phyloP scores from a whole-genome alignment of 1,139 yeast genomes.

The Arxiozyma bovina region DNA sequence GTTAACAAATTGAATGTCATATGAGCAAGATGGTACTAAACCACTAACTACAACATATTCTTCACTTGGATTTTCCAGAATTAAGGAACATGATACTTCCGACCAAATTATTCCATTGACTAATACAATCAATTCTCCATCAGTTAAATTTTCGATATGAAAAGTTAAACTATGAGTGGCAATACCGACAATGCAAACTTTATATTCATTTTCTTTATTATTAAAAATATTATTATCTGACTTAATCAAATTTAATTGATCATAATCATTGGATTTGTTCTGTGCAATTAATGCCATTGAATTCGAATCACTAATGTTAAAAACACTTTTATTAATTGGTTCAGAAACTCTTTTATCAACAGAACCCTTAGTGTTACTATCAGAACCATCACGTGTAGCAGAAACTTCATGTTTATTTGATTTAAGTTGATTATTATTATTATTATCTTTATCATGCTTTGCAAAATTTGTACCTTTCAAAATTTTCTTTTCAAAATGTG shows the following conservation, averaged over 20 bases:
- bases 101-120: slow-evolving; percentile 61
- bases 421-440: slow-evolving; percentile 2
- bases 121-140: slow-evolving; percentile 38
- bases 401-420: background rate
- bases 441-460: slow-evolving; percentile 2
- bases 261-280: slow-evolving; percentile 32
- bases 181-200: slow-evolving; percentile 43
- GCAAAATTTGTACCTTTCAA: background rate
- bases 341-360: background rate
- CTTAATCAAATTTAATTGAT: slow-evolving; percentile 29
- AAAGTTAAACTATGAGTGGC: slow-evolving; percentile 46
- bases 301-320: slow-evolving; percentile 18
- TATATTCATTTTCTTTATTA: slow-evolving; percentile 26
- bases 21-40: slow-evolving; percentile 57
- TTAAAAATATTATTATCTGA: slow-evolving; percentile 25
- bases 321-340: slow-evolving; percentile 18
- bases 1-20: slow-evolving; percentile 50
- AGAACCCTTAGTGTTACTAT: background rate
- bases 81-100: slow-evolving; percentile 38
- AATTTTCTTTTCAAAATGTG: slow-evolving; percentile 32
- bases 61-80: slow-evolving; percentile 33
- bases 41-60: slow-evolving; percentile 49
- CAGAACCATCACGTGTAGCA: slow-evolving; percentile 11
- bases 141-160: slow-evolving; percentile 36
- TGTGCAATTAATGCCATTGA: slow-evolving; percentile 33